Percentiles rank a stretch among this genome's conserved stretches.
Conservation (phyloP, 1,284 basidiomycete species). For the Vanrija pseudolonga region DNA sequence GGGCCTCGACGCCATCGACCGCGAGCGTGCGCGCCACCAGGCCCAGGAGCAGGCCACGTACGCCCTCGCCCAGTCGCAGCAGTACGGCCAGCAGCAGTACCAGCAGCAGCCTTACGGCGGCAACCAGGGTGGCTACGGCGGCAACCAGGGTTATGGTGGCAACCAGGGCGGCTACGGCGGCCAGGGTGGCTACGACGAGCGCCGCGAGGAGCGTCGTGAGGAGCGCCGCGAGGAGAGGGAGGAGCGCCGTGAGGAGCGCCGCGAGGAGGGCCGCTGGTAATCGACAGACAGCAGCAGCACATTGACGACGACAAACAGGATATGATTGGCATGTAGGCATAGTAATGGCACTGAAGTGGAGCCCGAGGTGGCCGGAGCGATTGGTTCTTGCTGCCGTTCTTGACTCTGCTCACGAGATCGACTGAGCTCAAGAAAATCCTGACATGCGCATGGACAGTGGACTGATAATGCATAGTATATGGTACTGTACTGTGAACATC, state of each 20-base stretch:
- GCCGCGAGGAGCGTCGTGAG: neutral
- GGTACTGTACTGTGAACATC: no score
- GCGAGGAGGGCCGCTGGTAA: constrained; percentile 1
- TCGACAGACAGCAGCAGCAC: no score
- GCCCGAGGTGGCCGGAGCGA: no score
- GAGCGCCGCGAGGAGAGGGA: constrained; percentile 1
- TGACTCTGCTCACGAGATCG: no score
- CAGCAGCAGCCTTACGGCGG: constrained; percentile 9
- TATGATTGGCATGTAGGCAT: no score
- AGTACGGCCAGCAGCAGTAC: constrained; percentile 16
- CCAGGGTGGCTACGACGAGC: constrained; percentile 7
- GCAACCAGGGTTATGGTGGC: neutral
- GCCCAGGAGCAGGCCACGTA: constrained; percentile 20
- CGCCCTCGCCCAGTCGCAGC: constrained; percentile 17
- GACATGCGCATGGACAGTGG: no score
- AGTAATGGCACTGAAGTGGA: no score
- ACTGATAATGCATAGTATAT: no score
- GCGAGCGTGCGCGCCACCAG: constrained; percentile 22
- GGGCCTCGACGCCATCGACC: constrained; percentile 23
- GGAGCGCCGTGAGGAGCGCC: neutral
- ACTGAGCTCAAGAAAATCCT: no score
- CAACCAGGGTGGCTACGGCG: neutral
- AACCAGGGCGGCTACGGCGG: neutral
- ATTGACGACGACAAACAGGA: no score
- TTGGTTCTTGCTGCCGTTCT: no score